Evolutionary conservation across 495 filamentous ascomycete genomes (phyloP), one percentile per base, ranked within the genome.

Genomic region (Aspergillus asperescens): DNA sequence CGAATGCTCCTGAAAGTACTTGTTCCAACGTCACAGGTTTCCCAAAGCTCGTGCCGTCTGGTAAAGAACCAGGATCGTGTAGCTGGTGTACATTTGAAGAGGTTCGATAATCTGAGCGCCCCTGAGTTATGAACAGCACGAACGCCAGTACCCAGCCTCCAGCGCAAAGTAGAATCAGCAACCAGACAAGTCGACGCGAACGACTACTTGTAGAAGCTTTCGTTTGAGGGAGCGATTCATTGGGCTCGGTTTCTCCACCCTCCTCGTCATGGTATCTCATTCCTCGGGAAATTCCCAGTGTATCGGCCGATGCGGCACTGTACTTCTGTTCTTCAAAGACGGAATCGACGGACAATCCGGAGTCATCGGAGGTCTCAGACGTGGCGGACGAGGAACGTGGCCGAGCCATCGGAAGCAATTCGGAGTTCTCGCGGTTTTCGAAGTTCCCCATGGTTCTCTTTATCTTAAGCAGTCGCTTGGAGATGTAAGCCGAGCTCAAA

Each of bases 1-100:
- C 69, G 90, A 90, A 98, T 60, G 76, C 62, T 13, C 91, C 88
- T 2, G 55, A 64, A 65, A 92, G 72, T 9, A 95, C 82, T 60
- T 95, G 85, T 42, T 92, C 82, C 13, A 97, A 70, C 3, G 87
- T 92, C 27, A 97, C 76, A 32, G 82, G 80, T 69, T 86, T 93
- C 10, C 88, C 89, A 27, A 79, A 78, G 23, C 86, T 88, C 25
- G 74, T 76, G 29, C 77, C 73, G 13, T 71, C 70, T 1, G 87
- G 86, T 9, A 84, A 82, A 15, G 79, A 70, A 18, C 86, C 84
- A 61, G 92, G 81, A 59, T 90, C 64, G 32, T 69, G 61, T 7
- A 62, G 46, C 15, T 62, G 59, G 5, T 59, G 48, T 1, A 60
- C 23, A 5, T 69, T 63, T 1, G 60, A 58, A 15, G 57, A 46